Conservation (phyloP, 176 grass and related monocot genomes). For the Oryza officinalis region DNA sequence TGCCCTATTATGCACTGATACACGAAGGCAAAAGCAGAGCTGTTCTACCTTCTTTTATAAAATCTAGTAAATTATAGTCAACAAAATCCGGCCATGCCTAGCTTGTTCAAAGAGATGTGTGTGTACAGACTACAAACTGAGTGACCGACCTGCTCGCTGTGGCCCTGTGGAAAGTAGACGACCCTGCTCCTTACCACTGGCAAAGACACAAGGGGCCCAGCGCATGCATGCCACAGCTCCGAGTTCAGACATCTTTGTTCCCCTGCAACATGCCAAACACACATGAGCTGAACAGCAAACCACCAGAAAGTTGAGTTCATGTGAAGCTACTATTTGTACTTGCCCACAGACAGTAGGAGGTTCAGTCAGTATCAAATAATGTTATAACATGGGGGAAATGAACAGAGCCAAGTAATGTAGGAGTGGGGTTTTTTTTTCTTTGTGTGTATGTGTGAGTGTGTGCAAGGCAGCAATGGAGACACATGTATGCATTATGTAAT, state of each 20-base stretch:
- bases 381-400: constrained; percentile 22
- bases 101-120: constrained; percentile 19
- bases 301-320: constrained; percentile 51
- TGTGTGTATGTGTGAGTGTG: neutral
- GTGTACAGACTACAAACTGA: constrained; percentile 19
- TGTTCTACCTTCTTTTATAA: constrained; percentile 18
- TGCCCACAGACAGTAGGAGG: constrained; percentile 29
- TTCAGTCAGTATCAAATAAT: constrained; percentile 47
- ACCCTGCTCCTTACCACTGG: constrained; percentile 82
- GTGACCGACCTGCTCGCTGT: constrained; percentile 84
- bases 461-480: neutral
- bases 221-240: constrained; percentile 98
- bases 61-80: constrained; percentile 19
- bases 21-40: neutral
- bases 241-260: constrained; percentile 97
- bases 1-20: neutral
- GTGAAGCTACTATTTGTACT: constrained; percentile 50
- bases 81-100: constrained; percentile 18
- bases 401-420: constrained; percentile 20
- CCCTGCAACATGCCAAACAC: constrained; percentile 69
- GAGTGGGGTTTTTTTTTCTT: neutral
- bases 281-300: constrained; percentile 49
- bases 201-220: constrained; percentile 91
- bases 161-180: constrained; percentile 96
- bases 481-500: constrained; percentile 10